Percentiles rank a stretch among this genome's conserved stretches.
Evolutionary conservation across 768 basidiomycete genomes (phyloP).

Genomic region (Boletus rubescentipes): DNA sequence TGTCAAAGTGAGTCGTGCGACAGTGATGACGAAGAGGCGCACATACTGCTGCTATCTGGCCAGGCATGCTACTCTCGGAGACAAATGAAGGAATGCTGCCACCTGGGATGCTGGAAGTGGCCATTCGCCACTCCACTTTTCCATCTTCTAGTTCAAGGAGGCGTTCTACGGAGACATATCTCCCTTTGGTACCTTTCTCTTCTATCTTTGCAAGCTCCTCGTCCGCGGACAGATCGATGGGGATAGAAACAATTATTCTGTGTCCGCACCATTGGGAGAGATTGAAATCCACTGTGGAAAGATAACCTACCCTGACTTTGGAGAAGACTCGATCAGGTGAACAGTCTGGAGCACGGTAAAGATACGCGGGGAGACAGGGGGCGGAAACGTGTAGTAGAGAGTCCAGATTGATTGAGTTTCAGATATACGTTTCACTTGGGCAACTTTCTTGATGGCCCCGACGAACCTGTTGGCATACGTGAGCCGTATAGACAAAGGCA

Average conservation of each 20-base stretch:
- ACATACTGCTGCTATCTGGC: constrained; percentile 59
- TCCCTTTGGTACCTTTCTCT: constrained; percentile 61
- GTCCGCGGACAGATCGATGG: constrained; percentile 62
- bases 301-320: constrained; percentile 56
- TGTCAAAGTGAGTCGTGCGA: constrained; percentile 2
- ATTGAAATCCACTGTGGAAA: not conserved
- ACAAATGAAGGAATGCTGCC: constrained; percentile 68
- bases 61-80: constrained; percentile 57
- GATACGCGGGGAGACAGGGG: constrained; percentile 68
- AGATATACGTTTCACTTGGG: constrained; percentile 61
- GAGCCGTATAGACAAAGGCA: not conserved
- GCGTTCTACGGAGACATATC: constrained; percentile 70
- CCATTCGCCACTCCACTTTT: constrained; percentile 77
- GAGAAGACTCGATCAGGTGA: constrained; percentile 47
- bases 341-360: constrained; percentile 75
- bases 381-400: constrained; percentile 67
- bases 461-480: constrained; percentile 51
- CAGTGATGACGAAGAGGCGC: not conserved
- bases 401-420: constrained; percentile 68
- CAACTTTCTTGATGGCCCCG: constrained; percentile 60
- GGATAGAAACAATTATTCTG: constrained; percentile 55
- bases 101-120: constrained; percentile 69
- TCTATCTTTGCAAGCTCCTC: constrained; percentile 60
- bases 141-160: constrained; percentile 62
- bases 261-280: not conserved